Base-by-base conservation (phyloP, 2,329 filamentous ascomycete genomes). In the Xylaria sp. region DNA sequence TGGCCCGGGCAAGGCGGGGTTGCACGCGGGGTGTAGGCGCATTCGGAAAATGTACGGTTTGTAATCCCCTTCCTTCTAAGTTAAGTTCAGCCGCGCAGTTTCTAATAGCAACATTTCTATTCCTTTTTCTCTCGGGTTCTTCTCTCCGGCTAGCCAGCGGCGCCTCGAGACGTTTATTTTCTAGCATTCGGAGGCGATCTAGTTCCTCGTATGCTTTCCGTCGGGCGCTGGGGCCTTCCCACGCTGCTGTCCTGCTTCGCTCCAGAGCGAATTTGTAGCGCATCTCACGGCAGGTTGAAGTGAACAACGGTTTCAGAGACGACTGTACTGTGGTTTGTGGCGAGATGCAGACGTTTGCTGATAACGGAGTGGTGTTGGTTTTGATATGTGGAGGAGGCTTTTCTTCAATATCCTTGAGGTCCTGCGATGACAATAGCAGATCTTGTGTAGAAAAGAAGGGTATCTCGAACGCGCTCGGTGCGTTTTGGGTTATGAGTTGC, bases 361-460 rank as follows among this genome's bases (percentile, higher is more conserved):
- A 33, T 13, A 37, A 29, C 15, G 38, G 33, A 17, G 23, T 23
- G 3, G 40, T 4, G 17, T 25, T 11, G 21, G 48, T 44, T 57
- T 62, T 63, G 8, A 54, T 33, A 29, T 66, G 58, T 1, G 70
- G 68, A 2, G 54, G 17, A 17, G 70, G 56, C 1, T 71, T 60
- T 27, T 73, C 68, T 43, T 76, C 75, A 37, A 82, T 72, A 19
- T 83, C 80, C 38, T 71, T 70, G n/a, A 82, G 58, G 43, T 83
- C 81, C 61, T 83, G 79, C 3, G 81, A 79, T 1, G 81, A 82
- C 8, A 82, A 68, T 1, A 76, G 61, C 1, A 82, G 58, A 64
- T 83, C 81, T 60, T 83, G 81, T 0, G 80, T 81, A 1, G 76
- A 80, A 37, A 81, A 71, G 53, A 78, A 75, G 0, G 76, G 69